phyloP scores from a whole-genome alignment of 2,329 filamentous ascomycete genomes.

The Blumeria graminis region DNA sequence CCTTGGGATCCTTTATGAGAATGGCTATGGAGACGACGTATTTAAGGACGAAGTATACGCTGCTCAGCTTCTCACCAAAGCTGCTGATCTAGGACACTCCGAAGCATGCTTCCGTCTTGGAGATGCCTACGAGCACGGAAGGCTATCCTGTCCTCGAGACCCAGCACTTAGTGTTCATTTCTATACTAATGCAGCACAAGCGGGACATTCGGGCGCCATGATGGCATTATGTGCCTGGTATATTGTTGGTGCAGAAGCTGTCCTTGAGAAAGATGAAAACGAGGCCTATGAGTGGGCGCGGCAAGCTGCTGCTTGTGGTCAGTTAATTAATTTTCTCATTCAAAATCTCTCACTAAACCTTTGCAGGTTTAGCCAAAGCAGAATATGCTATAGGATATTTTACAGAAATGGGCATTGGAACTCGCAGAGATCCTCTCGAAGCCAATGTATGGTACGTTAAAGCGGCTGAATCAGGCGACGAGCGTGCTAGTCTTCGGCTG shows the following conservation, averaged over 20 bases:
- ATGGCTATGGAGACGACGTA: constrained; percentile 80
- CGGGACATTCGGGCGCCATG: constrained; percentile 69
- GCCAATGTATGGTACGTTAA: constrained; percentile 98
- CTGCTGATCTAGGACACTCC: constrained; percentile 72
- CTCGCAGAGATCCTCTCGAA: constrained; percentile 77
- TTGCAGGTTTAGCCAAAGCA: constrained; percentile 28
- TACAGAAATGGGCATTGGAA: constrained; percentile 95
- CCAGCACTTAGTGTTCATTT: constrained; percentile 90
- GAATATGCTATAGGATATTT: constrained; percentile 93
- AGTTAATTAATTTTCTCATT: constrained; percentile 15
- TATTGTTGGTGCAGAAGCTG: constrained; percentile 76
- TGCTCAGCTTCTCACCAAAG: constrained; percentile 80
- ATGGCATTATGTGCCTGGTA: constrained; percentile 99
- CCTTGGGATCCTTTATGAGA: constrained; percentile 68
- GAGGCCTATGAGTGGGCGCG: constrained; percentile 94
- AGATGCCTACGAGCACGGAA: constrained; percentile 90
- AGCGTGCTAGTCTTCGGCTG: constrained; percentile 66
- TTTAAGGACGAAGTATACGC: constrained; percentile 82
- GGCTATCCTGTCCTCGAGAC: constrained; percentile 67
- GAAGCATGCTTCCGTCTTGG: constrained; percentile 75
- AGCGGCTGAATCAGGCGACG: constrained; percentile 77
- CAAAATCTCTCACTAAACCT: background rate
- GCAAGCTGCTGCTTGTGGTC: constrained; percentile 66
- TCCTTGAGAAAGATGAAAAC: constrained; percentile 82
- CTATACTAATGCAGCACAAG: constrained; percentile 78